A percentile compares a stretch with the other conserved stretches of the same genome.
Conservation (phyloP, 306 rosid species). For the Medicago ruthenica region DNA sequence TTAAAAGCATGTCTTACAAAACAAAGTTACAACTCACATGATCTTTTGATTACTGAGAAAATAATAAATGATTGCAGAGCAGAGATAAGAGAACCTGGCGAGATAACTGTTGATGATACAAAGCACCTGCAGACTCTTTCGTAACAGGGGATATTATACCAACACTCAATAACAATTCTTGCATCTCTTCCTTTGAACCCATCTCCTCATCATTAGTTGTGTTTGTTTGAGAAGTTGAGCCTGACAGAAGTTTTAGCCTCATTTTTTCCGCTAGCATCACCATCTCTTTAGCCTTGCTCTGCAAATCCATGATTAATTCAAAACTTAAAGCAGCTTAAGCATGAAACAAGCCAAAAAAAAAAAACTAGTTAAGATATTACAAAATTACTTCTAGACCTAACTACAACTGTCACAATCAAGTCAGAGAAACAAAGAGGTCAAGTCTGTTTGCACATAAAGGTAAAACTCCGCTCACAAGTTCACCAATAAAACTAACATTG, state of each 20-base stretch:
- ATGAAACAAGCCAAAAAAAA: constrained; percentile 5
- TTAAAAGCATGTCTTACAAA: constrained; percentile 20
- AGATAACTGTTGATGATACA: constrained; percentile 92
- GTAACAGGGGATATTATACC: constrained; percentile 97
- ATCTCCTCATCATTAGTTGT: constrained; percentile 74
- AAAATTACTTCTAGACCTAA: constrained; percentile 12
- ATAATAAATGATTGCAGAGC: constrained; percentile 1
- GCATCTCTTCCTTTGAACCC: constrained; percentile 97
- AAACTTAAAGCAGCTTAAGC: constrained; percentile 21
- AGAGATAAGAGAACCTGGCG: constrained; percentile 73
- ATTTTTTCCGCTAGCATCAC: constrained; percentile 96
- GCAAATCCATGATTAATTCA: constrained; percentile 49
- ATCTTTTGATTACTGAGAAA: constrained; percentile 13
- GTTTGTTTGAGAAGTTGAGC: constrained; percentile 66
- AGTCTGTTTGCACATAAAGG: constrained; percentile 20
- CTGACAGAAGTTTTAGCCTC: constrained; percentile 88
- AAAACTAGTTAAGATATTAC: constrained; percentile 2
- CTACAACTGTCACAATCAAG: constrained; percentile 34
- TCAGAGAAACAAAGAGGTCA: too few species aligned
- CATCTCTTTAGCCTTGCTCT: constrained; percentile 99
- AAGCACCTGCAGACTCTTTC: constrained; percentile 95
- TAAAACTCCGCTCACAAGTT: constrained; percentile 27
- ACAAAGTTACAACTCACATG: constrained; percentile 29
- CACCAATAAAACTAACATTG: background rate
- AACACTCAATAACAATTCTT: constrained; percentile 92